Evolutionary conservation across 768 basidiomycete genomes (phyloP), one percentile per base, ranked within the genome.

Genomic region (Tulasnella sp.): DNA sequence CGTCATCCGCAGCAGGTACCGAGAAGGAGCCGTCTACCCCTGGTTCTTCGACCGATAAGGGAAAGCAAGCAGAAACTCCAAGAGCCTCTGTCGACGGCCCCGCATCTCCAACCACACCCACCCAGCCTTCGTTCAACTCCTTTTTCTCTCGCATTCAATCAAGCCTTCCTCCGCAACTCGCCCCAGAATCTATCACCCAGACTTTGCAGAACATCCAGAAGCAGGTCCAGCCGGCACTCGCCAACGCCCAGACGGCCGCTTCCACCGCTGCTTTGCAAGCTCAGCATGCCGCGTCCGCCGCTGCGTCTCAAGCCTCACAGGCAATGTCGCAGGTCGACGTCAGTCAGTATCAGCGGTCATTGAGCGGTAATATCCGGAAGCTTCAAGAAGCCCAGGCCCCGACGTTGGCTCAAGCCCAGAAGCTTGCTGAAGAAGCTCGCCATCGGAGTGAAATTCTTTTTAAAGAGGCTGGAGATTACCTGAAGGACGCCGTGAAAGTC

Each of bases 401-500:
- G 40, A 35, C 42, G 26, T 82, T 87, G 5, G 90, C 90, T 69
- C 79, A 82, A 65, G 81, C 82, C 5, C 81, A 81, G 76, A 81
- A 80, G 73, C 76, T 81, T 74, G 92, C 92, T 6, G 94, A 93
- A 78, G 93, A 91, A 76, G 94, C 94, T 77, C 86, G 90, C 36
- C 87, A 89, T 76, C 90, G 88, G 82, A 89, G 89, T 78, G 89
- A 90, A 75, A 83, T 79, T 8, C 77, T 89, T 39, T 78, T 90
- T 36, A 83, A 86, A 39, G 89, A 89, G 72, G 90, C 88, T 1
- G 84, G 84, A 29, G 82, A 82, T 47, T 86, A 85, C 79, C 76
- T 92, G 76, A 89, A 87, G 68, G 95, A 98, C 66, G 94, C 92
- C 12, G 93, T 98, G 76, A 95, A 95, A 79, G 90, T 97, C 67